Percentiles rank a stretch among this genome's conserved stretches.
phyloP scores from a whole-genome alignment of 2,329 filamentous ascomycete species.

The Helicocarpus griseus region DNA sequence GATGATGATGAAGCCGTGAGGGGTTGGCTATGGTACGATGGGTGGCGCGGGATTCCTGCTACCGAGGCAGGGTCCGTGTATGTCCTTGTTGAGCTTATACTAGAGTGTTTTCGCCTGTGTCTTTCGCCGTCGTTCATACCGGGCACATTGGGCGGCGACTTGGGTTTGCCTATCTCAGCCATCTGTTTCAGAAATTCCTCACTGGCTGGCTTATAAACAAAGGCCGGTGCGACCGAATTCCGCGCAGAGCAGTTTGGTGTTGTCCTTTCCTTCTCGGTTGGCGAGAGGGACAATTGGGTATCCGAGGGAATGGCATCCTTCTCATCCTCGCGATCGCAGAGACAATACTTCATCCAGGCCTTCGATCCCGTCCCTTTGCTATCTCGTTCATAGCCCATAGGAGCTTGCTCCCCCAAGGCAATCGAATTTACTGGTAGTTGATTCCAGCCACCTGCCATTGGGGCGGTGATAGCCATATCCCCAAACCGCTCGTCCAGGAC shows the following conservation, averaged over 20 bases:
- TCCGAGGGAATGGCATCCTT: background rate
- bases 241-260: background rate
- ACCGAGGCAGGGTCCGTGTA: conserved; percentile 1
- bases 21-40: conserved; percentile 8
- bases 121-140: background rate
- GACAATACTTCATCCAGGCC: background rate
- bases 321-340: background rate
- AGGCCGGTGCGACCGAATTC: conserved; percentile 3
- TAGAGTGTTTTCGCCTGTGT: conserved; percentile 1
- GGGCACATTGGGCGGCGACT: background rate
- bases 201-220: conserved; percentile 15
- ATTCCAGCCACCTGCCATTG: conserved; percentile 15
- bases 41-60: conserved; percentile 11
- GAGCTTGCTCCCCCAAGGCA: background rate
- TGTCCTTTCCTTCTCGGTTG: background rate
- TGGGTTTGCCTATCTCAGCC: conserved; percentile 12
- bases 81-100: conserved; percentile 4
- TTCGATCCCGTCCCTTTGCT: background rate
- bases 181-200: conserved; percentile 13
- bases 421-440: conserved; percentile 6
- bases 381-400: background rate
- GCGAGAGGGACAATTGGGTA: background rate
- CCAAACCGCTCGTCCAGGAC: conserved; percentile 13
- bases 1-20: background rate
- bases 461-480: conserved; percentile 12